These are phyloP conservation scores for Corymbia maculata DNA, from an alignment of 345 rosid species.

Conservation along the genomic window DNA sequence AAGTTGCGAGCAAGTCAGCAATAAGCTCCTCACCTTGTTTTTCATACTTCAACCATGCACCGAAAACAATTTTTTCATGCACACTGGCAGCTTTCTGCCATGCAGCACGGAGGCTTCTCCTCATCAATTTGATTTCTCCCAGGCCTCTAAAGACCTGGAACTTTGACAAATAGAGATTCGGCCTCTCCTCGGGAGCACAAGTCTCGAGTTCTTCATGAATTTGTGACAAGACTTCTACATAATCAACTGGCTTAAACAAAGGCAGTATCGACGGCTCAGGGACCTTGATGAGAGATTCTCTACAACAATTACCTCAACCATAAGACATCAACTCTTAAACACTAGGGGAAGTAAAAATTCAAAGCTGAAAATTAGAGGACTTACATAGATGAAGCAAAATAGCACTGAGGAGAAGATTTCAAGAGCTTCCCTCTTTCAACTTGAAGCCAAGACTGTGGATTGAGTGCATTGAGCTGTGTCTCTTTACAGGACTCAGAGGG, in stretches of 20 bases:
- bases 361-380: constrained; percentile 1
- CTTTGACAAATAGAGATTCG: constrained; percentile 65
- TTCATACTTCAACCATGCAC: constrained; percentile 86
- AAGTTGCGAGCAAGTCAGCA: constrained; percentile 65
- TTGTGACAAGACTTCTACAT: constrained; percentile 93
- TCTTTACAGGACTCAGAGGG: constrained; percentile 88
- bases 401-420: constrained; percentile 32
- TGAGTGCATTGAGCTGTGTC: constrained; percentile 60
- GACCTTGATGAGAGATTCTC: constrained; percentile 95
- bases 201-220: constrained; percentile 95
- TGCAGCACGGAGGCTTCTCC: constrained; percentile 84
- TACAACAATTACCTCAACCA: constrained; percentile 15
- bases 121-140: constrained; percentile 79
- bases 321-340: background rate
- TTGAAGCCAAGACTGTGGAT: constrained; percentile 99
- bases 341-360: background rate
- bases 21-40: constrained; percentile 89
- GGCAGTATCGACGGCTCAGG: constrained; percentile 76
- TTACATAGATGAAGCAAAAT: constrained; percentile 71
- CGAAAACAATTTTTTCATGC: constrained; percentile 85
- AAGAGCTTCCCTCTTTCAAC: constrained; percentile 91
- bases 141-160: constrained; percentile 90
- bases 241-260: constrained; percentile 73
- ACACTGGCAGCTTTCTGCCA: constrained; percentile 81
- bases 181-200: constrained; percentile 52